Evolutionary conservation across 257 asterid genomes (phyloP), one percentile per base, ranked within the genome.

Genomic region (Pogostemon cablin): DNA sequence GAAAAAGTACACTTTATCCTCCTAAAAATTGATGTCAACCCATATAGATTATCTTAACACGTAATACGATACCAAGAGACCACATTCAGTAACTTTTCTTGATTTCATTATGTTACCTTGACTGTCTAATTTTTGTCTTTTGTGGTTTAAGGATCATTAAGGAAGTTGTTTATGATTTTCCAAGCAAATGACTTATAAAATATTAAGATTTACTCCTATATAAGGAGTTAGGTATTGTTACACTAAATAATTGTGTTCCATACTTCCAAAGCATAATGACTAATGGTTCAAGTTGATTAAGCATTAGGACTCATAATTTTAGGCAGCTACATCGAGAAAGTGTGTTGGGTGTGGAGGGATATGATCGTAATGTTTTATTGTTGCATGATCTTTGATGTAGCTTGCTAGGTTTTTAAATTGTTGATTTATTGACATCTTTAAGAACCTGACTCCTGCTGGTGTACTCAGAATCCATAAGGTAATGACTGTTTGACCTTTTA

Each of bases 11-110:
- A 35, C 37, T 65, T 65, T 65, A 20, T 44, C 42, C 56, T 41
- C 69, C 41, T 64, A 9, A 43, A 64, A 43, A 49, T 43, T 43
- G 20, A 58, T 39, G 12, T n/a, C 12, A 42, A 59, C 32, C 68
- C 54, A 20, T 54, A 7, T 17, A 40, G 68, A 42, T 39, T 43
- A 42, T 42, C 7, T 37, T 38, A 60, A 60, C 32, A 58, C 46
- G 1, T 25, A 25, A 25, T 25, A 25, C 32, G 32, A 1, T 25
- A 25, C 32, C 32, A 25, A 25, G 32, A 25, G 2, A 25, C 32
- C 32, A 25, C 32, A 25, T 25, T 25, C 32, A 25, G 32, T 25
- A 25, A 41, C 15, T 42, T 41, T 58, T 62, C 67, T 15, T 62
- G 50, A 42, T 62, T 40, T 15, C n/a, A 3, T 7, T 41, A 7